Evolutionary conservation across 2,329 filamentous ascomycete genomes (phyloP), one percentile per base, ranked within the genome.

Genomic region (Epichloe sp.): DNA sequence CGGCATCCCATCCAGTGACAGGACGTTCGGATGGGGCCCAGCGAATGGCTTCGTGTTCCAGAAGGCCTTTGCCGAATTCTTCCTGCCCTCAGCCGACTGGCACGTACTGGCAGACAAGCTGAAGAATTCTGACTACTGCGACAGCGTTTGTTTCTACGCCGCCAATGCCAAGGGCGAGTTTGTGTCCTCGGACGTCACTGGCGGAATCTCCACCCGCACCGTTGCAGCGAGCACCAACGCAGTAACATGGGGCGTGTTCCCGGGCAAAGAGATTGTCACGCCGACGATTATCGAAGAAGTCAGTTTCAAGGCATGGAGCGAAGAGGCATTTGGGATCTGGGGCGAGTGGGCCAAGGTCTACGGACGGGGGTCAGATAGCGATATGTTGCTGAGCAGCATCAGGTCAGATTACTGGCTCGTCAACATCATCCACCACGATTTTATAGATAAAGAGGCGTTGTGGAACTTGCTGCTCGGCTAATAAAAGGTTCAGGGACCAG

Each of bases 31-130:
- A 56, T 98, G 93, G 93, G 93, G 93, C 1, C 93, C 93, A 0
- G 79, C 78, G 47, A 83, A 90, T 60, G 93, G 93, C 17, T 97
- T 95, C 65, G 89, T 97, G 46, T 98, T 96, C 73, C 93, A 98
- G 63, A 98, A 97, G 69, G 86, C 91, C 0, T 98, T 98, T 67
- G 89, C 98, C 48, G 93, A 98, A 66, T 88, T 97, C 70, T 98
- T 98, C 74, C 71, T 95, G 52, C 83, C 90, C 0, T 70, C 75
- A 0, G 67, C 76, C 0, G 86, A 91, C 64, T 97, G 89, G 83
- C 67, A 71, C 15, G 65, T 65, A 1, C 75, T 98, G 35, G 77
- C 79, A 56, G 73, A 75, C 4, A 78, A 80, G 53, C 78, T 97
- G 44, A 63, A 68, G 49, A 70, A 69, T 11, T 68, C 78, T 37